Percentiles rank a stretch among this genome's conserved stretches.
These are phyloP conservation scores for Periglandula ipomoeae DNA, from an alignment of 2,329 filamentous ascomycete species.

Conservation along the genomic window DNA sequence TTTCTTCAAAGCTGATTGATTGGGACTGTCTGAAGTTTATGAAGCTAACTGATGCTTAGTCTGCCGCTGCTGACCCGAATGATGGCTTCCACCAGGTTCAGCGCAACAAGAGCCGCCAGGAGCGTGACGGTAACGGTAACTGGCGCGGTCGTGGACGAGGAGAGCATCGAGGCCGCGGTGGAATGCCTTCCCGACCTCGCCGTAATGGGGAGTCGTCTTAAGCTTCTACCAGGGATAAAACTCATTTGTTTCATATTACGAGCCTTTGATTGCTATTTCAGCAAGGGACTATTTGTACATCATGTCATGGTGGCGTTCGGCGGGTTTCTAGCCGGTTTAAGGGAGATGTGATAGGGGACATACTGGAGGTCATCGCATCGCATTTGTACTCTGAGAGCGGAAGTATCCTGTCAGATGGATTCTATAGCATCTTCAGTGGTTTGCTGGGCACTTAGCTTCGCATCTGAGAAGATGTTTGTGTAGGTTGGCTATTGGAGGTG, in stretches of 20 bases:
- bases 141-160: conserved; percentile 37
- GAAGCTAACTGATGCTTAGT: conserved; percentile 18
- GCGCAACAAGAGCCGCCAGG: conserved; percentile 47
- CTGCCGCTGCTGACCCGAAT: conserved; percentile 32
- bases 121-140: conserved; percentile 36
- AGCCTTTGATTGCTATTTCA: background rate
- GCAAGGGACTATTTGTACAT: conserved; percentile 23
- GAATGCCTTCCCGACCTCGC: conserved; percentile 24
- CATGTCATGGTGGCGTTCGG: conserved; percentile 31
- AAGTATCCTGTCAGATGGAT: conserved; percentile 1
- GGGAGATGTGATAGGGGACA: conserved; percentile 13
- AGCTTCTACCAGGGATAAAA: background rate
- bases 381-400: conserved; percentile 10
- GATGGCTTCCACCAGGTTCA: conserved; percentile 70
- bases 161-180: conserved; percentile 41
- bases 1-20: background rate
- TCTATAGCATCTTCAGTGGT: background rate
- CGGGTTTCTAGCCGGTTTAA: conserved; percentile 17
- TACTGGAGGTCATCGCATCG: conserved; percentile 14
- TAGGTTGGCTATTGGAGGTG: background rate
- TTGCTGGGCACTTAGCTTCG: background rate
- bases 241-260: conserved; percentile 1
- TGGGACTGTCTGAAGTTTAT: background rate
- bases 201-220: conserved; percentile 27
- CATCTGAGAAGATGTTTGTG: background rate